Evolutionary conservation across 1,284 basidiomycete species (phyloP).

Genomic region (Naganishia sp.): DNA sequence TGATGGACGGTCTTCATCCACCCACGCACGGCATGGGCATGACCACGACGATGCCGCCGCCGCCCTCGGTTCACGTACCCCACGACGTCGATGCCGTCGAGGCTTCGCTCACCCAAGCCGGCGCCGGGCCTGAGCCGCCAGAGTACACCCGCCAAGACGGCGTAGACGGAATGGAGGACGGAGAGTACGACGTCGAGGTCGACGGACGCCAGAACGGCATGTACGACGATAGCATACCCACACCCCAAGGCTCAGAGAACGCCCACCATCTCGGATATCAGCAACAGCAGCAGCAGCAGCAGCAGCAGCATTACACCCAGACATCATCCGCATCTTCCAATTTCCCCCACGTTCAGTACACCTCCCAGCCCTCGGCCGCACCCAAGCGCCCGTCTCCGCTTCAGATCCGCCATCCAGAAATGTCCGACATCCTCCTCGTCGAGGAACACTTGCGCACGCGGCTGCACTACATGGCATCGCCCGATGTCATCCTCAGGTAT

Average conservation of each 20-base stretch:
- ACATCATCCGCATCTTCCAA: slow-evolving; percentile 1
- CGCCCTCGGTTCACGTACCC: slow-evolving; percentile 9
- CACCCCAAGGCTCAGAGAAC: slow-evolving; percentile 4
- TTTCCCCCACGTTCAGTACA: slow-evolving; percentile 18
- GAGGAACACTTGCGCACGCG: slow-evolving; percentile 54
- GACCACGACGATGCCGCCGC: slow-evolving; percentile 15
- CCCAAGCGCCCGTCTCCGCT: slow-evolving; percentile 31
- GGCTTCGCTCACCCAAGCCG: slow-evolving; percentile 3
- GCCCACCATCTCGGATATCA: slow-evolving; percentile 11
- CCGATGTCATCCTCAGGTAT: slow-evolving; percentile 39
- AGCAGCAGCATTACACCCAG: slow-evolving; percentile 21
- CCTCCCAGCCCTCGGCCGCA: slow-evolving; percentile 16
- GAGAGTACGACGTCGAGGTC: slow-evolving; percentile 17
- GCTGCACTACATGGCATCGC: slow-evolving; percentile 52
- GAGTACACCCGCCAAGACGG: not conserved
- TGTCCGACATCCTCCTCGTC: slow-evolving; percentile 54
- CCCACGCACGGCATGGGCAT: slow-evolving; percentile 13
- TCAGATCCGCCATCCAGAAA: slow-evolving; percentile 49
- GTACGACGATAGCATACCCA: slow-evolving; percentile 14
- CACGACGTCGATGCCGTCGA: slow-evolving; percentile 3
- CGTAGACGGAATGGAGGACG: slow-evolving; percentile 10
- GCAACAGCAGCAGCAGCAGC: slow-evolving; percentile 14
- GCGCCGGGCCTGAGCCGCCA: slow-evolving; percentile 16
- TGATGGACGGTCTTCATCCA: slow-evolving; percentile 11
- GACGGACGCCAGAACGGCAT: not conserved